Base-by-base conservation (phyloP, 176 grass and related monocot species). In the Oryza coarctata region DNA sequence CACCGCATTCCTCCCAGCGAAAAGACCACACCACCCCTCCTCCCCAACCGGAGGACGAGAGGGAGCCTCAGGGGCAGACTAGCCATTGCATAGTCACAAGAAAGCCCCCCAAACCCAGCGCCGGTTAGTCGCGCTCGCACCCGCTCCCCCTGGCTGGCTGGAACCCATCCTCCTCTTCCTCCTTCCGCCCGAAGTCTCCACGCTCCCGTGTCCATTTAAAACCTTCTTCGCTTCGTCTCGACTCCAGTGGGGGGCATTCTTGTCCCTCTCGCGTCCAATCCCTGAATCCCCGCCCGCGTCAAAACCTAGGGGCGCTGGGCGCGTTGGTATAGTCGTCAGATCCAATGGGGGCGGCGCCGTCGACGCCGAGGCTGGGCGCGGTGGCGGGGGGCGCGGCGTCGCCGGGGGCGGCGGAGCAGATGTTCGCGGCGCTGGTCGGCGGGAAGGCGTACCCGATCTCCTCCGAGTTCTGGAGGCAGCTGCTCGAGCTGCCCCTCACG, bases 391-490 rank as follows among this genome's bases (percentile, higher is more conserved):
- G 27, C 62, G 73, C 66, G 45, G 52, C 79, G 43, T 12, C 83
- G 83, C 82, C 86, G 40, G 84, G 83, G 76, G 75, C 82, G 0
- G 90, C 91, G 58, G 96, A 95, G 93, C 82, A 94, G 71, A 88
- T 95, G 89, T 92, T 99, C 80, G 82, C 89, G 1, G 87, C 89
- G 43, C 92, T 99, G 73, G 96, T 99, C 73, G 96, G 96, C 32
- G 77, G 35, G 29, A 85, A 39, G 82, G 71, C 96, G 25, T 93
- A 94, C 87, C 91, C 93, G 47, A 61, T 94, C 86, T 90, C 91
- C 64, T 95, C 93, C 43, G 96, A 95, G 85, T 95, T 99, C 91
- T 99, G 96, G 96, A 87, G 68, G 69, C 87, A 94, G 82, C 93
- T 95, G 78, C 93, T 99, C 33, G 87, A 95, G 88, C 87, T 99